phyloP scores from a whole-genome alignment of 2,329 filamentous ascomycete genomes.

The Rugonectria rugulosa region DNA sequence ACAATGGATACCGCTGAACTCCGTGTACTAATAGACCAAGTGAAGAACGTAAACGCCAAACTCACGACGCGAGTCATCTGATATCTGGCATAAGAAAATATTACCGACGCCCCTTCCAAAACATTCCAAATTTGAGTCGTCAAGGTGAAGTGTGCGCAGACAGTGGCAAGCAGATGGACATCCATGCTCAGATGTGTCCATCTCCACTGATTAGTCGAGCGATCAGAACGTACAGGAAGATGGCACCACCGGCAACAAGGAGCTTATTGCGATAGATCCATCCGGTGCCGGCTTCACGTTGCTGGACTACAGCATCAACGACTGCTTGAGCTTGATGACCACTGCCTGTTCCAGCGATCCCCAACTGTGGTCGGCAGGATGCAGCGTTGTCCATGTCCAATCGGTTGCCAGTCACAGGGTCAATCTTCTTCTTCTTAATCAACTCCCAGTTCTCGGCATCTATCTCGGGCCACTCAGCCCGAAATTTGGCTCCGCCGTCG shows the following conservation, averaged over 20 bases:
- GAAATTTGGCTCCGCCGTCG: constrained; percentile 91
- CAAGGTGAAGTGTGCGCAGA: neutral
- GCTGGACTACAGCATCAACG: constrained; percentile 79
- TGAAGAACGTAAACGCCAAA: constrained; percentile 33
- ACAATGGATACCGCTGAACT: too few relatives aligned
- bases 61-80: constrained; percentile 33
- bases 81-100: constrained; percentile 31
- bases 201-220: constrained; percentile 73
- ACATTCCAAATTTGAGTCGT: constrained; percentile 1
- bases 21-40: constrained; percentile 19
- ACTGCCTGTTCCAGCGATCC: constrained; percentile 65
- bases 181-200: constrained; percentile 27
- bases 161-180: neutral
- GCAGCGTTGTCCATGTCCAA: constrained; percentile 56
- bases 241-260: constrained; percentile 70
- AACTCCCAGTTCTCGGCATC: constrained; percentile 91
- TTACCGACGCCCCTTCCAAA: constrained; percentile 8
- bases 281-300: constrained; percentile 79
- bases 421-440: constrained; percentile 85
- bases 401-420: constrained; percentile 75
- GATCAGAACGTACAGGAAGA: constrained; percentile 86
- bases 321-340: constrained; percentile 72
- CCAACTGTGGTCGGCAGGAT: constrained; percentile 60
- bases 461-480: constrained; percentile 86
- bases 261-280: constrained; percentile 86